Evolutionary conservation across 345 rosid species (phyloP).

Genomic region (Pugionium cornutum): DNA sequence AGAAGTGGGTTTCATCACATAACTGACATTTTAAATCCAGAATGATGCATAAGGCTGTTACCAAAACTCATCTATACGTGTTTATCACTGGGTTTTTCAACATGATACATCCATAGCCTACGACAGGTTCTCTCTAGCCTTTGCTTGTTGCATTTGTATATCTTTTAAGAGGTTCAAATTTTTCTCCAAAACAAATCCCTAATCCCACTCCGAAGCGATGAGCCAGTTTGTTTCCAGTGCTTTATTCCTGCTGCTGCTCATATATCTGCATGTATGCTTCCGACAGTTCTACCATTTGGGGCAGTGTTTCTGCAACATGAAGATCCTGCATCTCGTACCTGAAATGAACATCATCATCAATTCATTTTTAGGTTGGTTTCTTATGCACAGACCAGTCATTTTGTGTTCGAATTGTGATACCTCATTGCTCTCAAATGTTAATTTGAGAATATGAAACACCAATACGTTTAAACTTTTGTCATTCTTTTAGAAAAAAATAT

Average conservation of each 20-base stretch:
- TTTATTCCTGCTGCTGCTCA: conserved; percentile 64
- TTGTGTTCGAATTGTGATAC: neutral
- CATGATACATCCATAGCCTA: conserved; percentile 5
- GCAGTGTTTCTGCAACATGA: conserved; percentile 92
- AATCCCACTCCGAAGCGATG: neutral
- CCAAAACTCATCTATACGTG: neutral
- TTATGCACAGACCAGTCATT: neutral
- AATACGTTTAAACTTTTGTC: neutral
- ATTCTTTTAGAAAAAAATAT: neutral
- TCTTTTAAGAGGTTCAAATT: neutral
- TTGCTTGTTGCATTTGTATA: neutral
- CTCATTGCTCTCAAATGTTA: neutral
- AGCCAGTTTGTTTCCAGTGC: conserved; percentile 12
- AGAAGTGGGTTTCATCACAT: neutral
- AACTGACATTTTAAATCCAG: neutral
- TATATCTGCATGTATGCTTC: conserved; percentile 98
- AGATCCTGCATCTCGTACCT: conserved; percentile 99
- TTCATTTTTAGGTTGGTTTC: neutral
- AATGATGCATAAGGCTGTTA: conserved; percentile 9
- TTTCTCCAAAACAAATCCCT: neutral
- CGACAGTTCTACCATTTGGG: conserved; percentile 96
- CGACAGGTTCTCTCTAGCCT: neutral
- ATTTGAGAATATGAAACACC: neutral
- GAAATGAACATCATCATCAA: conserved; percentile 26
- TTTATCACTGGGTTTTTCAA: neutral